Base-by-base conservation (phyloP, 2,329 filamentous ascomycete species). In the Alternaria infectoria region DNA sequence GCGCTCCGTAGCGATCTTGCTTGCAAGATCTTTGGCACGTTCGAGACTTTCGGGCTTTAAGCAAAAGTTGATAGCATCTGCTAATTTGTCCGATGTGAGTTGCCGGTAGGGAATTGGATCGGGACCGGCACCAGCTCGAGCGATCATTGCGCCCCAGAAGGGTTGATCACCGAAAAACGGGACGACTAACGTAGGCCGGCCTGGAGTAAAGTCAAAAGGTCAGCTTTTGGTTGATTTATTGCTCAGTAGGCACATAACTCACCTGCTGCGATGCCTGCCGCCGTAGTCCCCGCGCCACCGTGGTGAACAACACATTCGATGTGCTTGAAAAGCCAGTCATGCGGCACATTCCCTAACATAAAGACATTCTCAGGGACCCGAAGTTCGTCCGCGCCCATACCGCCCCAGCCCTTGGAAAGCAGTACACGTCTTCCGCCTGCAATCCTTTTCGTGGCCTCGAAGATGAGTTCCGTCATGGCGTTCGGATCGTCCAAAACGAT, bases 301-400 rank as follows among this genome's bases (percentile, higher is more conserved):
- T 96, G 93, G 73, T 96, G 93, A 6, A 94, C 89, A 1, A 96
- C 92, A 45, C 88, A 89, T 0, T 91, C 89, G 2, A 96, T 92
- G 44, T 86, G 88, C 65, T 91, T 84, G 77, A 96, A 96, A 0
- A 96, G 82, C 93, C 93, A 96, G 79, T 96, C 93, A 68, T 96
- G 93, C 0, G 92, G 92, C 47, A 90, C 88, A 73, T 94, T 94
- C 17, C 90, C 92, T 19, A 59, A 5, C 28, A 73, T 19, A 86
- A 75, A 73, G 82, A 86, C 63, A 81, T 83, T 25, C 85, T 78
- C 45, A n/a, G 49, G 49, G 4, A 50, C n/a, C 12, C 43, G 43
- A 56, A 50, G 45, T 46, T 56, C 32, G 2, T 56, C 28, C 3
- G 44, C 58, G 1, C 58, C 58, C 25, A 55, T 40, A 5, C 43